Evolutionary conservation across 331 rosid species (phyloP), one percentile per base, ranked within the genome.

Genomic region (Pyrus hybrid): DNA sequence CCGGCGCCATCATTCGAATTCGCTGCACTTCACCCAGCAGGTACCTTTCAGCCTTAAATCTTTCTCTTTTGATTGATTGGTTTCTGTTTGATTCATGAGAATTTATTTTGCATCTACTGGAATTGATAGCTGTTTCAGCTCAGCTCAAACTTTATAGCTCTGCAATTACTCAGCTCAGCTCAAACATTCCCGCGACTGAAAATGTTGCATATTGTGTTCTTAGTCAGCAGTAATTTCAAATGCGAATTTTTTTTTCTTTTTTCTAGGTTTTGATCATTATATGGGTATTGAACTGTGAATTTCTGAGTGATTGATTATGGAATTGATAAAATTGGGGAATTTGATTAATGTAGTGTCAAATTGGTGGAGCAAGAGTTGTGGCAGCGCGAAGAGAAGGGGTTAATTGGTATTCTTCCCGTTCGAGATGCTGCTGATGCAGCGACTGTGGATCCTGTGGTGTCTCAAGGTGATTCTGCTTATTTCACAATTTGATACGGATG

Each of bases 11-110:
- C 63, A 94, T 94, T 62, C 87, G 99, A 77, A 94, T 94, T 81
- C 99, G 97, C 8, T 94, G 99, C 88, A 94, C 99, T 85, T 92
- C 99, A 0, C 90, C 99, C 3, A 90, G 91, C 87, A 94, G 97
- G 99, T 93, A 5, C 73, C 64, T 69, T 51, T 61, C 5, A 13
- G 2, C 7, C 16, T 12, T n/a, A 4, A n/a, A 28, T 8, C 41
- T 71, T 51, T 33, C 54, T 7, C 60, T 73, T 26, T 57, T 30
- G 33, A 57, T 63, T 26, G 25, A 37, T 30, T 67, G 21, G 1
- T 29, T 77, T 25, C 70, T 11, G 29, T 70, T 43, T 63, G 5
- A 25, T 57, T 54, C 1, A 11, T 22, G 65, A 26, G 28, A 26
- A 26, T n/a, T 26, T 26, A 1, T 26, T 26, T 81, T 22, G 35